phyloP scores from a whole-genome alignment of 768 basidiomycete genomes.

The Rhizopogon salebrosus region DNA sequence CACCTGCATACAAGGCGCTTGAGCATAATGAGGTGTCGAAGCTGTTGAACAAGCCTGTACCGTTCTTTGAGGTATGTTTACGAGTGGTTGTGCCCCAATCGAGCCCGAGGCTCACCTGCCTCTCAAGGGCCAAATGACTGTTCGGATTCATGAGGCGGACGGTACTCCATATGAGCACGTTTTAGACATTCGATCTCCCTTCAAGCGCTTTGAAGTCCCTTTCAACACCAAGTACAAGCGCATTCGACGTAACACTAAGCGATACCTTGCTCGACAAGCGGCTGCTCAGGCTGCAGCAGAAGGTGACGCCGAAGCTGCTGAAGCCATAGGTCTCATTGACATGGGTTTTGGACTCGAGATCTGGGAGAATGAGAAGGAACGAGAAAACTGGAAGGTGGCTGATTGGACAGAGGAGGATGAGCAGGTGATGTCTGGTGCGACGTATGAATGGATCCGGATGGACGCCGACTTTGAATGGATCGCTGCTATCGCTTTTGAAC shows the following conservation, averaged over 20 bases:
- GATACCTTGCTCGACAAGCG: conserved; percentile 89
- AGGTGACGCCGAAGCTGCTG: conserved; percentile 86
- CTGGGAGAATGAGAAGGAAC: conserved; percentile 93
- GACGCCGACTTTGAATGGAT: conserved; percentile 99
- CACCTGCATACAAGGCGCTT: conserved; percentile 65
- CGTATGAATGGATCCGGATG: conserved; percentile 99
- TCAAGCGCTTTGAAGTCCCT: conserved; percentile 95
- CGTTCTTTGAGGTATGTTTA: conserved; percentile 75
- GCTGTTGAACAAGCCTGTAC: conserved; percentile 73
- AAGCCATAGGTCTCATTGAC: conserved; percentile 90
- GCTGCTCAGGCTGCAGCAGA: conserved; percentile 91
- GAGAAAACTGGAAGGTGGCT: conserved; percentile 92
- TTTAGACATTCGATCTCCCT: conserved; percentile 78
- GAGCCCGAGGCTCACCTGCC: not conserved
- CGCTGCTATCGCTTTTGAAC: conserved; percentile 84
- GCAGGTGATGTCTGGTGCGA: conserved; percentile 87
- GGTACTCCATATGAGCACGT: conserved; percentile 99
- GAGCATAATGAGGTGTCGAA: conserved; percentile 67
- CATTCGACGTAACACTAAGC: conserved; percentile 91
- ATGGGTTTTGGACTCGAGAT: conserved; percentile 91
- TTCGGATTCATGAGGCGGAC: conserved; percentile 98
- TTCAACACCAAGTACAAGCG: conserved; percentile 99
- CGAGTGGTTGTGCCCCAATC: not conserved
- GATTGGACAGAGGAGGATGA: conserved; percentile 99
- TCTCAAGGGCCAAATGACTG: conserved; percentile 88